Conservation (phyloP, 139 green algal species). For the Haematococcus sp. region DNA sequence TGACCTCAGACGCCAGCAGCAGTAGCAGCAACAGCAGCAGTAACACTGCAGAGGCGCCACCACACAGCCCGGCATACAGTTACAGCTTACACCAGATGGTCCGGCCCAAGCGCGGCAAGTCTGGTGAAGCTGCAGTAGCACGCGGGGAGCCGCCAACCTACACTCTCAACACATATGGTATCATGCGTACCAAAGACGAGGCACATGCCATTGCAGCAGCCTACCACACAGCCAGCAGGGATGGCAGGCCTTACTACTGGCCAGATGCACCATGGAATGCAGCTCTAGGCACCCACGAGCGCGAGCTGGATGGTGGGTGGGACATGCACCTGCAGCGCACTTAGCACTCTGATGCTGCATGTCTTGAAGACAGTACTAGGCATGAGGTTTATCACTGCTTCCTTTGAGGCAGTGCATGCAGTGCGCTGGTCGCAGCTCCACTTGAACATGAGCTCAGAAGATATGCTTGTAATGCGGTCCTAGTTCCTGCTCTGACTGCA, state of each 20-base stretch:
- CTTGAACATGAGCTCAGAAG: no score
- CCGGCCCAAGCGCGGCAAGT: conserved; percentile 18
- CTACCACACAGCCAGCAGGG: no score
- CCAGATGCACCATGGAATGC: not conserved
- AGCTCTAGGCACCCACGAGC: not conserved
- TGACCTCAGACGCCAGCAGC: no score
- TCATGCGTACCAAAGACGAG: not conserved
- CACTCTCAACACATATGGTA: conserved; percentile 1
- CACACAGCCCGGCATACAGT: not conserved
- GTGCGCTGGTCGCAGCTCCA: no score
- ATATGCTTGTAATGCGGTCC: no score
- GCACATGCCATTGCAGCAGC: not conserved
- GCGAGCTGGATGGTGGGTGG: not conserved
- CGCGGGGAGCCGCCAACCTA: not conserved
- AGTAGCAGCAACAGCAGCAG: no score
- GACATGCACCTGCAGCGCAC: no score
- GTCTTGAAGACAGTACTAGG: no score
- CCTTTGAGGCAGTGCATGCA: no score
- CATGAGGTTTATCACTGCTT: no score
- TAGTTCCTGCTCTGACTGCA: conserved; percentile 7
- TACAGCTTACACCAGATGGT: conserved; percentile 8
- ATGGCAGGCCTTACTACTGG: no score
- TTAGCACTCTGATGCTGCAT: no score
- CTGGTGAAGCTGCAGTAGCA: not conserved
- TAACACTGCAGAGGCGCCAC: not conserved